These are phyloP conservation scores for Alternaria metachromatica DNA, from an alignment of 2,329 filamentous ascomycete species.

Conservation along the genomic window DNA sequence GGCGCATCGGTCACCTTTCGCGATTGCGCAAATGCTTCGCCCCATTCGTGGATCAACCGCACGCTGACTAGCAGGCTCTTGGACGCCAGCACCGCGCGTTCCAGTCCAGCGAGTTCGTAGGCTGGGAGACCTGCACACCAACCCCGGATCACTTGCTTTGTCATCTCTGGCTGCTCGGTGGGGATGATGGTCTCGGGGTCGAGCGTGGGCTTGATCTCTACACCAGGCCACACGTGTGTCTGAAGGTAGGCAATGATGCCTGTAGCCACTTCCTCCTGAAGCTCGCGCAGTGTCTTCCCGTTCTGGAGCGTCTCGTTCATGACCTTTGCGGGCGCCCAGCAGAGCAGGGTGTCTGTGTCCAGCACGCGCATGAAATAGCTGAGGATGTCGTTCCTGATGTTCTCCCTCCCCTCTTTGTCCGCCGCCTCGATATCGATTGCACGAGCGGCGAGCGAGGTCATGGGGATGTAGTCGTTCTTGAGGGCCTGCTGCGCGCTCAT, in stretches of 20 bases:
- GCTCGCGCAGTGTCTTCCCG: slow-evolving; percentile 68
- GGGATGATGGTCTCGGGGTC: slow-evolving; percentile 79
- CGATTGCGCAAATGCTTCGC: slow-evolving; percentile 68
- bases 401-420: slow-evolving; percentile 60
- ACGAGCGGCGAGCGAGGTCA: slow-evolving; percentile 84
- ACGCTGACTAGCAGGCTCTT: slow-evolving; percentile 85
- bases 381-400: slow-evolving; percentile 69
- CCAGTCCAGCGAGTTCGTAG: slow-evolving; percentile 86
- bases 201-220: slow-evolving; percentile 81
- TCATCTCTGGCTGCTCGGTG: slow-evolving; percentile 72
- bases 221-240: slow-evolving; percentile 80
- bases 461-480: slow-evolving; percentile 84
- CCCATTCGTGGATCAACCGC: slow-evolving; percentile 86
- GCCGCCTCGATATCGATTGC: slow-evolving; percentile 80
- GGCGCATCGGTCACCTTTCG: slow-evolving; percentile 49
- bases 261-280: slow-evolving; percentile 73
- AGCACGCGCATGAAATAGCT: slow-evolving; percentile 81
- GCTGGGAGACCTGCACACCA: slow-evolving; percentile 77
- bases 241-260: slow-evolving; percentile 76
- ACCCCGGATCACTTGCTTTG: slow-evolving; percentile 75
- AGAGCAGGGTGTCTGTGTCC: slow-evolving; percentile 89
- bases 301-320: slow-evolving; percentile 53
- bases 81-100: slow-evolving; percentile 80
- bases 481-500: slow-evolving; percentile 82
- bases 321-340: slow-evolving; percentile 74